Base-by-base conservation (phyloP, 352 stramenopile species). In the Globisporangium solare region DNA sequence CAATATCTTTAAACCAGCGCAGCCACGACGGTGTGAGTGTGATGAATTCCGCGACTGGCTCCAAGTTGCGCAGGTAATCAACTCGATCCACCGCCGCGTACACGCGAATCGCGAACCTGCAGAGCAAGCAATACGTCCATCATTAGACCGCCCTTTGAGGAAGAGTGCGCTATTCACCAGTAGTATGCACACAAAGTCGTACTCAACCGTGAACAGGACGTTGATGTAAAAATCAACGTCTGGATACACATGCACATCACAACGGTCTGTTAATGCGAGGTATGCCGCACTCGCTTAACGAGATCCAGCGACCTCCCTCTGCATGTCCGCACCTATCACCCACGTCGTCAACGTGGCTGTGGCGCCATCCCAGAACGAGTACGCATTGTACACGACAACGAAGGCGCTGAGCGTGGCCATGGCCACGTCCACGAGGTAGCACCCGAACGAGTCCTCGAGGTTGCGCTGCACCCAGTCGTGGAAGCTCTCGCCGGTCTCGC, bases 401-500 rank as follows among this genome's bases (percentile, higher is more conserved):
- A 86, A 87, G 6, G 82, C 60, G 56, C 79, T 88, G 10, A 89
- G 57, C 10, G 80, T 35, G 6, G 74, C 73, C 65, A 87, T 84
- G 7, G 64, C 48, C 2, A 59, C 39, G 15, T 79, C 66, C 22
- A 82, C 61, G 35, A 70, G 37, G 48, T 56, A 84, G 14, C 73
- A 79, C 6, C 66, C 70, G 12, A 76, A 72, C 27, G 79, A 86
- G 35, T 80, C 81, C 60, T 89, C 77, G 11, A 90, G 73, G 47
- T 88, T 92, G 42, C 83, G 78, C 27, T 88, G 78, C 47, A 88
- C 67, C 76, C 77, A 92, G 45, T 86, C 74, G 17, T 76, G 79
- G 14, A 83, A 47, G 2, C 62, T 61, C 51, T 92, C 83, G 14
- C 68, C 80, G 1, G 64, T 60, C 22, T 67, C 63, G 32, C 71